Evolutionary conservation across 73 alveolate species (phyloP), one percentile per base, ranked within the genome.

Genomic region (Symbiodinium natans): DNA sequence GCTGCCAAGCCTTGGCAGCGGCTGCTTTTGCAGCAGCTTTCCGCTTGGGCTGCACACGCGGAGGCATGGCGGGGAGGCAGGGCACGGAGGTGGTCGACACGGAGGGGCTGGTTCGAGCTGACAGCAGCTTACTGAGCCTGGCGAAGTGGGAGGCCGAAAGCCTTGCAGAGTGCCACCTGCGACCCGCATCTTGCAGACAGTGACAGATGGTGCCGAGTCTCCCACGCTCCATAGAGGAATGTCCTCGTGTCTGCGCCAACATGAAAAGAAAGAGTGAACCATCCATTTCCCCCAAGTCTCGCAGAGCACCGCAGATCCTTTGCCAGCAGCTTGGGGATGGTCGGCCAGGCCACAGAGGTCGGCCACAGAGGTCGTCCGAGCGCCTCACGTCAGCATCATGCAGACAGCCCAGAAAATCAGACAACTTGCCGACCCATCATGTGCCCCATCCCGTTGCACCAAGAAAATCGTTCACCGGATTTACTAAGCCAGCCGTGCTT

Each of bases 281-380:
- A 11, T 80, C 41, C n/a, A 34, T 33, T 3, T 63, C 39, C n/a
- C 5, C 5, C 33, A 63, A 29, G 15, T 29, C 82, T n/a, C 9
- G 11, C 80, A 63, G 9, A 29, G 80, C 29, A 63, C 1, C 80
- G 17, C 0, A 63, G 40, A 21, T 59, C 95, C 95, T 88, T 68
- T 10, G 86, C 95, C 2, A 86, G 75, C 48, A 88, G 43, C 42
- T 41, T 56, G 19, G 95, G 95, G 73, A n/a, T 52, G 63, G 23
- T 88, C 95, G 17, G 71, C 95, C 21, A 88, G 95, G 43, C 95
- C 95, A 41, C 86, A 88, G 86, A 39, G 95, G 43, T 88, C 95
- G 43, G 63, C 86, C n/a, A n/a, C n/a, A n/a, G n/a, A n/a, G 36
- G 95, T 86, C 75, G 19, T 36, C 36, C 74, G 86, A 21, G 40